These are phyloP conservation scores for Phragmites australis DNA, from an alignment of 176 grass and related monocot species.

Conservation along the genomic window DNA sequence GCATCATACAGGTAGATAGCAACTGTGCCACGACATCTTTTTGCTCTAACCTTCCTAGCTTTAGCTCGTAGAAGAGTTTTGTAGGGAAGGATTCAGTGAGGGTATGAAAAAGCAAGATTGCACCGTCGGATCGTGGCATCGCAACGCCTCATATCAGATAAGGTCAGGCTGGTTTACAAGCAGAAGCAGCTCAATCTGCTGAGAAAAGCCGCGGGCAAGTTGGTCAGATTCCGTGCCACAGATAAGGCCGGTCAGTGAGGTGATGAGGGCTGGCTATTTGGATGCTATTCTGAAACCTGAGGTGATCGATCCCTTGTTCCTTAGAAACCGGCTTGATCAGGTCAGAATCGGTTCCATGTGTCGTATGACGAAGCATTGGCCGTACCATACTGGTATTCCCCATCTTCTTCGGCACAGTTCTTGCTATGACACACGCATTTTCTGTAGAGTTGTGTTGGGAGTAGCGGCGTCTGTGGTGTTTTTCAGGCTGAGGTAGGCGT, in stretches of 20 bases:
- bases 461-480: slow-evolving; percentile 3
- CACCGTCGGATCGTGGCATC: slow-evolving; percentile 42
- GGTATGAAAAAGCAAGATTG: slow-evolving; percentile 38
- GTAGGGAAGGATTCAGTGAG: slow-evolving; percentile 11
- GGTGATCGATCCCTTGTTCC: slow-evolving; percentile 37
- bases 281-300: slow-evolving; percentile 56
- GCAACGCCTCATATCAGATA: slow-evolving; percentile 45
- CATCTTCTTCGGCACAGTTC: neutral
- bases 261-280: slow-evolving; percentile 25
- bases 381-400: slow-evolving; percentile 29
- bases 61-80: slow-evolving; percentile 22
- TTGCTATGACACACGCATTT: neutral
- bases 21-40: slow-evolving; percentile 34
- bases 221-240: slow-evolving; percentile 41
- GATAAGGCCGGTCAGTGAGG: slow-evolving; percentile 38
- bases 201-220: slow-evolving; percentile 39
- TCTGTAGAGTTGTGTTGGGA: neutral
- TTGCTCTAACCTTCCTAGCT: slow-evolving; percentile 26
- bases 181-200: slow-evolving; percentile 39
- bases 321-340: slow-evolving; percentile 1
- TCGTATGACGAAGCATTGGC: slow-evolving; percentile 24
- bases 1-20: slow-evolving; percentile 39
- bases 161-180: slow-evolving; percentile 34
- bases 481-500: slow-evolving; percentile 1
- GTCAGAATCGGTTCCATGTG: slow-evolving; percentile 36